phyloP scores from a whole-genome alignment of 2,329 filamentous ascomycete species.

The Fusarium succisae region DNA sequence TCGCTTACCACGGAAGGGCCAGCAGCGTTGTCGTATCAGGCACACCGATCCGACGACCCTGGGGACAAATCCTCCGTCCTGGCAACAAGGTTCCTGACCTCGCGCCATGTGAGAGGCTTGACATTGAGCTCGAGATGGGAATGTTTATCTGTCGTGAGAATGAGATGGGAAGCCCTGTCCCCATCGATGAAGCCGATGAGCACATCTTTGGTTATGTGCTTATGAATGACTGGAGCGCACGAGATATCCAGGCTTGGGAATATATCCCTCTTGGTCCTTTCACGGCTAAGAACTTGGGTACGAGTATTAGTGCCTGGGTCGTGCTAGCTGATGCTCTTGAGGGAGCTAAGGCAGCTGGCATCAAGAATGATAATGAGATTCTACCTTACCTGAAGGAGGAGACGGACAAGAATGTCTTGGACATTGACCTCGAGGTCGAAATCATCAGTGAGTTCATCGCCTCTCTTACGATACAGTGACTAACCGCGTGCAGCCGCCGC shows the following conservation, averaged over 20 bases:
- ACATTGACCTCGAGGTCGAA: slow-evolving; percentile 52
- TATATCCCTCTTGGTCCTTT: slow-evolving; percentile 71
- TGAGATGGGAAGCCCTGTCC: slow-evolving; percentile 71
- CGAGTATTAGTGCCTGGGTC: slow-evolving; percentile 70
- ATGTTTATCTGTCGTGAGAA: slow-evolving; percentile 77
- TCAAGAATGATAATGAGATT: slow-evolving; percentile 48
- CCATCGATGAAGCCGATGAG: slow-evolving; percentile 73
- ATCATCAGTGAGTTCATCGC: slow-evolving; percentile 47
- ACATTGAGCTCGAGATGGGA: slow-evolving; percentile 82
- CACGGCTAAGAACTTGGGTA: slow-evolving; percentile 69
- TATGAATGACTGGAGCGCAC: slow-evolving; percentile 71
- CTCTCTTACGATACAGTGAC: rapidly evolving
- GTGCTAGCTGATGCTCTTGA: slow-evolving; percentile 67
- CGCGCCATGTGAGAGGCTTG: slow-evolving; percentile 69
- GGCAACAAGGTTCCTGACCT: slow-evolving; percentile 62
- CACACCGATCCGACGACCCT: slow-evolving; percentile 75
- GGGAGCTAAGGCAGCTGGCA: slow-evolving; percentile 36
- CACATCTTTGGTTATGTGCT: slow-evolving; percentile 76
- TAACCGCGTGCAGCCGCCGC: slow-evolving; percentile 40
- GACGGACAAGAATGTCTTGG: slow-evolving; percentile 47
- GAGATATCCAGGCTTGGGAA: slow-evolving; percentile 70
- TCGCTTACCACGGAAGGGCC: slow-evolving; percentile 83
- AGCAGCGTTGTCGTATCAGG: slow-evolving; percentile 80
- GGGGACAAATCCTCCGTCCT: slow-evolving; percentile 72
- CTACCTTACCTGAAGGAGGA: slow-evolving; percentile 65